A percentile compares a stretch with the other conserved stretches of the same genome.
Evolutionary conservation across 306 rosid genomes (phyloP).

Genomic region (Cucurbita pepo): DNA sequence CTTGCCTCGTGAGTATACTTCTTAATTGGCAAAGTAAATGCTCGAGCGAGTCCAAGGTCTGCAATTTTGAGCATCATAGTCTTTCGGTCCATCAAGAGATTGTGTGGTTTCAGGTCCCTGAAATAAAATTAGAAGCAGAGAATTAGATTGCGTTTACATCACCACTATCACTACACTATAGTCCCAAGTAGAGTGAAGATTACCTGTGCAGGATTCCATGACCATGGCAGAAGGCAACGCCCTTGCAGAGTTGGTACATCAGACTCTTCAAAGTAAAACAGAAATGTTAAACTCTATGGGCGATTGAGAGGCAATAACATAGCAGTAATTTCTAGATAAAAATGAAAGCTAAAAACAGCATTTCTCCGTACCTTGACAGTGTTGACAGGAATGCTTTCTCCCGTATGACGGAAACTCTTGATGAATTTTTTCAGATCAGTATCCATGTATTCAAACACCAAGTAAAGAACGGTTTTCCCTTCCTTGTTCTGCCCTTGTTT

Average conservation of each 20-base stretch:
- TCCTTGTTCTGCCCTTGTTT: constrained; percentile 88
- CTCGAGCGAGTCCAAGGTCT: constrained; percentile 91
- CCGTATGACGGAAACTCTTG: constrained; percentile 48
- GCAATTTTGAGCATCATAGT: constrained; percentile 80
- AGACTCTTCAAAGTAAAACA: constrained; percentile 28
- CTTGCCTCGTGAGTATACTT: constrained; percentile 91
- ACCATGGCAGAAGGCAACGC: constrained; percentile 94
- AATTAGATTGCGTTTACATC: neutral
- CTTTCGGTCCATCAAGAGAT: constrained; percentile 78
- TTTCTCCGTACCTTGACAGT: constrained; percentile 30
- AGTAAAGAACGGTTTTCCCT: constrained; percentile 76
- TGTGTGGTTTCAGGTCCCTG: constrained; percentile 95
- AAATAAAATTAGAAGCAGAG: neutral
- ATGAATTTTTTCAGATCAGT: constrained; percentile 80
- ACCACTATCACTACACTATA: neutral
- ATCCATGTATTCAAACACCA: constrained; percentile 91
- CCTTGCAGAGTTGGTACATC: constrained; percentile 93
- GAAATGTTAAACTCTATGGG: neutral
- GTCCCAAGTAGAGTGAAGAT: neutral
- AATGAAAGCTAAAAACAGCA: neutral
- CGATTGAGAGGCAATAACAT: neutral
- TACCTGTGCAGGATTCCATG: constrained; percentile 91
- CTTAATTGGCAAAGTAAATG: constrained; percentile 77
- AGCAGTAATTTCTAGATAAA: neutral
- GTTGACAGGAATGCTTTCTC: constrained; percentile 30